Evolutionary conservation across 169 alveolate genomes (phyloP), one percentile per base, ranked within the genome.

Genomic region (Neospora caninum): DNA sequence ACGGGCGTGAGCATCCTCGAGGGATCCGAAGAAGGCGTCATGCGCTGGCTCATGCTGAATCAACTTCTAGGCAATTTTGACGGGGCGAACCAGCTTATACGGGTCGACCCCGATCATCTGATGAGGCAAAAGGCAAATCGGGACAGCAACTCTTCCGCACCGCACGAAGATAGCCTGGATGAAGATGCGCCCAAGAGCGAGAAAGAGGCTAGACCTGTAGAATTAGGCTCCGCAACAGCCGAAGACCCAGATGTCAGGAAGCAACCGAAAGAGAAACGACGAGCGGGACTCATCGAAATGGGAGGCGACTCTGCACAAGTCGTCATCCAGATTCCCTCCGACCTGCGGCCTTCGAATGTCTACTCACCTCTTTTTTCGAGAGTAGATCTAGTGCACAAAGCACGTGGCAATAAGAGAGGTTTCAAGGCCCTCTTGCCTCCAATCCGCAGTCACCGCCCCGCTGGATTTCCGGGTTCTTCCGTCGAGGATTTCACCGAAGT

Each of bases 221-320:
- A 49, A 49, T 13, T 22, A 49, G 58, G 58, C 58, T 49, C 58
- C 58, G 18, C 18, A 22, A 22, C 58, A 49, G 58, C 58, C 58
- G 36, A 29, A 4, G 78, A 20, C 7, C 78, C 34, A 10, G 78
- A 20, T 25, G 78, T 25, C 9, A n/a, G 78, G 31, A 64, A 64
- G 78, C 20, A 78, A 0, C 87, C 53, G 39, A 16, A 78, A 34
- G 45, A 78, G 87, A 78, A 16, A 34, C 10, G 20, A 78, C 0
- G 45, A 38, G 92, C 80, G 49, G 92, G 92, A 22, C 80, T 92
- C 70, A n/a, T 92, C n/a, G 94, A 92, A 53, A 92, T 92, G 94
- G 94, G 94, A 20, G 92, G 94, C n/a, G 92, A 91, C 22, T 92
- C 94, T 1, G 94, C 94, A 27, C 94, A 92, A 22, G 91, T 92